phyloP scores from a whole-genome alignment of 345 rosid species.

The Cardamine resedifolia region DNA sequence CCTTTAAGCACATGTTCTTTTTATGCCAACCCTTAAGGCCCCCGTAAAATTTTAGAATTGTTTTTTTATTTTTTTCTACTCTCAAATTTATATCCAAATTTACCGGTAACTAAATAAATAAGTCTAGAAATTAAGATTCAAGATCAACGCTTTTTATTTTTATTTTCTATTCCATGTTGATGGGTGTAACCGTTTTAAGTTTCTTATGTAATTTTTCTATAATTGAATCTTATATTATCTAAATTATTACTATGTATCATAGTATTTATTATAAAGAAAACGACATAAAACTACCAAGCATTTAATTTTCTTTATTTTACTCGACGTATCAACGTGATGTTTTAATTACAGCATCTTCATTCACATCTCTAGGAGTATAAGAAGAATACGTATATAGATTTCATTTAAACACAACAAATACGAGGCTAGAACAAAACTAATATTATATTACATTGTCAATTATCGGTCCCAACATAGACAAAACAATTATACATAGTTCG shows the following conservation, averaged over 20 bases:
- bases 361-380: background rate
- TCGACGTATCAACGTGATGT: slow-evolving; percentile 34
- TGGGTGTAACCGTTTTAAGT: background rate
- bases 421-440: background rate
- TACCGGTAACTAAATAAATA: background rate
- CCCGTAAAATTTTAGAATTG: background rate
- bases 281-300: slow-evolving; percentile 36
- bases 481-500: background rate
- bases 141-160: background rate
- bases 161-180: background rate
- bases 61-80: background rate
- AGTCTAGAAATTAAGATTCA: background rate
- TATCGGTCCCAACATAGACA: background rate
- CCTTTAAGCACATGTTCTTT: background rate
- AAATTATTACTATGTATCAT: background rate
- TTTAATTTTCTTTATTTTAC: slow-evolving; percentile 21
- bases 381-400: background rate
- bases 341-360: slow-evolving; percentile 17
- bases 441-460: background rate
- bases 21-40: background rate
- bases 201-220: background rate
- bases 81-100: background rate
- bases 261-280: slow-evolving; percentile 26
- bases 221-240: background rate
- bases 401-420: too few relatives aligned